phyloP scores from a whole-genome alignment of 805 yeast genomes.

The Nadsonia fulvescens region DNA sequence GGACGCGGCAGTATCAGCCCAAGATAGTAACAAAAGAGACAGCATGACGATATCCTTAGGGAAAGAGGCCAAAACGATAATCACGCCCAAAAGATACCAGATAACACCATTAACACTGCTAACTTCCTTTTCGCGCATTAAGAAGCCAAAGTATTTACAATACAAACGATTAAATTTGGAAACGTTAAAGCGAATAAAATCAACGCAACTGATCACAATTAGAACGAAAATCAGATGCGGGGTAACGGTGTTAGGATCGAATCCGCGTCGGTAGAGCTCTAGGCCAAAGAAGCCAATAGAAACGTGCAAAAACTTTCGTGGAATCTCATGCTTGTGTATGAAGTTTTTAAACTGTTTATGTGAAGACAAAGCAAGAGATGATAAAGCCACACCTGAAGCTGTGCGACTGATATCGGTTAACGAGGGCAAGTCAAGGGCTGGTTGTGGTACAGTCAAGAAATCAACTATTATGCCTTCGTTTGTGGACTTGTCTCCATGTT shows the following conservation, averaged over 20 bases:
- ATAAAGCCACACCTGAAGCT: no score
- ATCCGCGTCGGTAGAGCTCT: constrained; percentile 48
- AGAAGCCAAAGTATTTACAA: constrained; percentile 50
- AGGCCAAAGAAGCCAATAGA: constrained; percentile 75
- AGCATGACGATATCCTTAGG: constrained; percentile 70
- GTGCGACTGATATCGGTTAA: no score
- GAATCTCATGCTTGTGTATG: constrained; percentile 67
- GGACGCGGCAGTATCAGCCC: constrained; percentile 97
- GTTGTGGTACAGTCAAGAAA: no score
- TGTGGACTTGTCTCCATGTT: no score
- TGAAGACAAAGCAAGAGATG: no score
- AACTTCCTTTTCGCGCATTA: constrained; percentile 75
- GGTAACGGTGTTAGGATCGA: constrained; percentile 37
- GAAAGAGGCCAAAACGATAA: constrained; percentile 47
- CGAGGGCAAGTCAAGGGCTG: no score
- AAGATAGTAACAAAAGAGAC: constrained; percentile 65
- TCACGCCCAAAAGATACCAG: constrained; percentile 70
- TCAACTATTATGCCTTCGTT: no score
- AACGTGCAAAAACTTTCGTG: constrained; percentile 75
- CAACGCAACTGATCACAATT: constrained; percentile 38
- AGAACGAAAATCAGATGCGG: constrained; percentile 41
- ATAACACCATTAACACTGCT: constrained; percentile 59
- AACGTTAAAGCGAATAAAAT: constrained; percentile 45
- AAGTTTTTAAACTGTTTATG: constrained; percentile 26
- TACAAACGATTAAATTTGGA: constrained; percentile 48